Percentiles rank a stretch among this genome's conserved stretches.
Evolutionary conservation across 192 early-diverging fungal species (phyloP).

Genomic region (Linnemannia zychae): DNA sequence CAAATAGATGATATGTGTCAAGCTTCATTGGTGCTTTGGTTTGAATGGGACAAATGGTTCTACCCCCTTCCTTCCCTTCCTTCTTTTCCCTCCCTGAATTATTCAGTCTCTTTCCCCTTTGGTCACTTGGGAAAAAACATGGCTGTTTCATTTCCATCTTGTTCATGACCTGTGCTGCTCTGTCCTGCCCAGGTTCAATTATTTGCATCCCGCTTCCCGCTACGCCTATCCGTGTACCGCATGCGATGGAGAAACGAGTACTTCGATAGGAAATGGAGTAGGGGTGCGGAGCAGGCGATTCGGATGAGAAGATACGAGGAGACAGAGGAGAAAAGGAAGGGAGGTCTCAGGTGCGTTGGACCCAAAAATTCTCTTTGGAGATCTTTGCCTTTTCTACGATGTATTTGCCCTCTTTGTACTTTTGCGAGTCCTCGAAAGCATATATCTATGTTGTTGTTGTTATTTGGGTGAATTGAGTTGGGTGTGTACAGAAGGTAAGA

Average conservation of each 20-base stretch:
- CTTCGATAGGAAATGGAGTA: no score
- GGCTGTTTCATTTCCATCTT: not conserved
- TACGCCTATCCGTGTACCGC: no score
- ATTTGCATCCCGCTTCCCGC: constrained; percentile 1
- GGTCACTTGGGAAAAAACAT: not conserved
- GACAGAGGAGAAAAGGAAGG: not conserved
- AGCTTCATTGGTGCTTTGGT: no score
- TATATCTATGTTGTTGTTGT: constrained; percentile 53
- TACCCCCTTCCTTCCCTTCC: no score
- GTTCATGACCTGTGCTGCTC: no score
- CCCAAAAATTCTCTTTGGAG: constrained; percentile 66
- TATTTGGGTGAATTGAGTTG: not conserved
- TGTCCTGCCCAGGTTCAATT: constrained; percentile 39
- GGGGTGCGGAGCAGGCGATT: no score
- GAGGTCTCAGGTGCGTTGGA: constrained; percentile 6
- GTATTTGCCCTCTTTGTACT: constrained; percentile 71
- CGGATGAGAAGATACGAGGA: no score
- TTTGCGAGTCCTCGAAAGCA: constrained; percentile 67
- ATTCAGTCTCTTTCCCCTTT: not conserved
- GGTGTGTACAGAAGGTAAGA: not conserved
- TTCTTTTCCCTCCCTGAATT: no score
- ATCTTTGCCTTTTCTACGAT: constrained; percentile 69
- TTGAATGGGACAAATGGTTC: no score
- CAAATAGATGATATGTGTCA: no score
- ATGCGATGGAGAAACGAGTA: no score